These are phyloP conservation scores for Odonthalia washingtoniensis DNA, from an alignment of 31 red algal genomes.

Conservation along the genomic window DNA sequence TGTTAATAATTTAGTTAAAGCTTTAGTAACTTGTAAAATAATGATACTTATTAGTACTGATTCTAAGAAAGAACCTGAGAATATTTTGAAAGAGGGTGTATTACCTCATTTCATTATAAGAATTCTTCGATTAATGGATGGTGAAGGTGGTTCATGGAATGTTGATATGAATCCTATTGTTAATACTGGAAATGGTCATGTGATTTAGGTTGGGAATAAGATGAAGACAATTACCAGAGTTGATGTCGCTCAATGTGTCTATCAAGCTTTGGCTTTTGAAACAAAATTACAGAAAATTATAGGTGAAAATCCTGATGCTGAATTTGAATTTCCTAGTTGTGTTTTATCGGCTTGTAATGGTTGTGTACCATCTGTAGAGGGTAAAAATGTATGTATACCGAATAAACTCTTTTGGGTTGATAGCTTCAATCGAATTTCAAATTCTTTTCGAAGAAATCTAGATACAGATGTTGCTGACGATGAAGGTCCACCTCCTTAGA, in stretches of 20 bases:
- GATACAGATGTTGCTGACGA: not conserved
- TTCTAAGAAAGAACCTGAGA: constrained; percentile 66
- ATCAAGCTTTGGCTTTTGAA: constrained; percentile 66
- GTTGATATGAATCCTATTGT: constrained; percentile 27
- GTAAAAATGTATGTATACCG: no score
- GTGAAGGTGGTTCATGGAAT: constrained; percentile 24
- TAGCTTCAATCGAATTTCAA: no score
- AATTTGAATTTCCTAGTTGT: constrained; percentile 71
- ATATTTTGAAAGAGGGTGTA: constrained; percentile 46
- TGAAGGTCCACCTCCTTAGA: no score
- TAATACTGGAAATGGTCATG: not conserved
- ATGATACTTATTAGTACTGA: no score
- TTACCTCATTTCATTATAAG: constrained; percentile 70
- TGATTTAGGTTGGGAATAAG: not conserved
- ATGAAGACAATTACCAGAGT: constrained; percentile 36
- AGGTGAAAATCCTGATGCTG: constrained; percentile 45
- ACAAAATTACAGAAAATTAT: constrained; percentile 36
- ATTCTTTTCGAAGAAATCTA: constrained; percentile 33
- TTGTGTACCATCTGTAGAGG: constrained; percentile 14
- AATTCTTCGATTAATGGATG: constrained; percentile 28
- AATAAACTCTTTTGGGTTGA: constrained; percentile 75
- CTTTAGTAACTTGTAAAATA: constrained; percentile 33
- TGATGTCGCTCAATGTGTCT: constrained; percentile 63
- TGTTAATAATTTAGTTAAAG: constrained; percentile 55
- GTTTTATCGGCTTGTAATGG: constrained; percentile 53